A percentile compares a stretch with the other conserved stretches of the same genome.
phyloP scores from a whole-genome alignment of 2,329 filamentous ascomycete species.

The Tolypocladium cylindrosporum region DNA sequence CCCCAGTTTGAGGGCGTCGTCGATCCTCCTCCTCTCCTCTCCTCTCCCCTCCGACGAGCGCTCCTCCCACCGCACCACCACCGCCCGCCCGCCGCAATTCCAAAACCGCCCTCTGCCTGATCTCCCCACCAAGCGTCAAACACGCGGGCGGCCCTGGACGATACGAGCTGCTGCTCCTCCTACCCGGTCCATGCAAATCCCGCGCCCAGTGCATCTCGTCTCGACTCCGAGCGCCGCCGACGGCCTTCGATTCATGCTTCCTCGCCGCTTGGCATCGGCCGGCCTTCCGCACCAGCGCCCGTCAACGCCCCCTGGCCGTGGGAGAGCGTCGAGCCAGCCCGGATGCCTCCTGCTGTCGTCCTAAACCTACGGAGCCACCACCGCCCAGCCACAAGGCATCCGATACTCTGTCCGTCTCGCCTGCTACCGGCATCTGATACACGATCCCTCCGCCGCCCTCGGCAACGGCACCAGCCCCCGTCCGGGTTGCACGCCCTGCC shows the following conservation, averaged over 20 bases:
- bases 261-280: not conserved
- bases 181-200: not conserved
- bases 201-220: not conserved
- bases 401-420: conserved; percentile 20
- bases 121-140: conserved; percentile 1
- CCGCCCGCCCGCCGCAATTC: not conserved
- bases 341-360: conserved; percentile 42
- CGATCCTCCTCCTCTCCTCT: not conserved
- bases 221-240: not conserved
- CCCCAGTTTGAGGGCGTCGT: not conserved
- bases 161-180: not conserved
- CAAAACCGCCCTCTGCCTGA: conserved; percentile 1
- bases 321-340: conserved; percentile 34
- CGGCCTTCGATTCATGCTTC: not conserved
- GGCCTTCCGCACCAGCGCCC: not conserved
- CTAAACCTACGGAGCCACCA: conserved; percentile 32
- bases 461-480: conserved; percentile 7
- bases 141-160: not conserved
- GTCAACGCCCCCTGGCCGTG: not conserved
- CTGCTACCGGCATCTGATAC: conserved; percentile 8
- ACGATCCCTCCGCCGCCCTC: conserved; percentile 5
- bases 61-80: not conserved
- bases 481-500: conserved; percentile 5
- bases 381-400: conserved; percentile 23
- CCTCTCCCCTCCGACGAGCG: not conserved